Conservation (phyloP, 352 stramenopile genomes). For the Phytophthora palmivora region DNA sequence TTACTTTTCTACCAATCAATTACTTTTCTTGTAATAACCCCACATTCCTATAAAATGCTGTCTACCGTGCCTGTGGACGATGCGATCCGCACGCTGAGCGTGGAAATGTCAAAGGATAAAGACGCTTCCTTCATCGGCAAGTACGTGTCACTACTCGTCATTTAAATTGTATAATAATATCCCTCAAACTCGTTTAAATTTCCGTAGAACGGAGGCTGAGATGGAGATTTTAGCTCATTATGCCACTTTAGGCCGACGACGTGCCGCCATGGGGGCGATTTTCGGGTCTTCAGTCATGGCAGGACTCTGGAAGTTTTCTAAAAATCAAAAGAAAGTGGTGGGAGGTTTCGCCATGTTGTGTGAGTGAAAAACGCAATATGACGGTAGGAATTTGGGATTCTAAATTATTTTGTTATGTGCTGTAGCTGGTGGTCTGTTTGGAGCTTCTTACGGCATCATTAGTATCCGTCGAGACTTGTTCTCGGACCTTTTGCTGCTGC, state of each 20-base stretch:
- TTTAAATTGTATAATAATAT: not conserved
- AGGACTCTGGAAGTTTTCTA: constrained; percentile 52
- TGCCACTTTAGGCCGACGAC: constrained; percentile 51
- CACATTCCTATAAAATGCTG: constrained; percentile 25
- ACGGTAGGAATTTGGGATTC: not conserved
- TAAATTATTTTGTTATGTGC: not conserved
- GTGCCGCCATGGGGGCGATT: constrained; percentile 50
- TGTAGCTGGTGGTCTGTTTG: constrained; percentile 60
- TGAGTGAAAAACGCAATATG: constrained; percentile 28
- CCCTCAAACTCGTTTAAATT: constrained; percentile 2
- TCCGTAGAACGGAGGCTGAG: constrained; percentile 65
- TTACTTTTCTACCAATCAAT: constrained; percentile 39
- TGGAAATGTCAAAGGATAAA: constrained; percentile 61
- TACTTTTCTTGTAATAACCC: constrained; percentile 2
- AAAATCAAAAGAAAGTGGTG: constrained; percentile 44
- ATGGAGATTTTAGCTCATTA: constrained; percentile 68
- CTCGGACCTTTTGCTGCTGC: constrained; percentile 70
- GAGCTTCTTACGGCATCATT: constrained; percentile 72
- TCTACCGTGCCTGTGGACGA: constrained; percentile 54
- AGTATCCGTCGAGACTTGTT: constrained; percentile 77
- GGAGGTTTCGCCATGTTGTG: constrained; percentile 51
- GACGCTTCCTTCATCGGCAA: constrained; percentile 58
- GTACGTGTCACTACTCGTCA: constrained; percentile 37
- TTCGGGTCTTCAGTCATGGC: constrained; percentile 41
- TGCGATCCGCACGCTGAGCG: constrained; percentile 69